Evolutionary conservation across 1,139 yeast species (phyloP).

Genomic region (Blastobotrys persicus): DNA sequence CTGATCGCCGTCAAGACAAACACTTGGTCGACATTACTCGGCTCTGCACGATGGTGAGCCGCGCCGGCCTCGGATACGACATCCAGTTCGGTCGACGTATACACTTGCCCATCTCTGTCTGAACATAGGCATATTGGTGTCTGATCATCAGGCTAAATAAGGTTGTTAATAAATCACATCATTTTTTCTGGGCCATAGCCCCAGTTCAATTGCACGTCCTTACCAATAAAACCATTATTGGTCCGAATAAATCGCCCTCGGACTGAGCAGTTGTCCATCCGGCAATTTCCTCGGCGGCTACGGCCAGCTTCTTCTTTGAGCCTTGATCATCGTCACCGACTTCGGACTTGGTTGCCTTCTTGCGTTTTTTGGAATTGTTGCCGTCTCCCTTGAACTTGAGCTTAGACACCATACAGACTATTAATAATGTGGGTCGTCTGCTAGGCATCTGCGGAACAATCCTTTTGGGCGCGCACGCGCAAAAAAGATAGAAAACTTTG

Average conservation of each 20-base stretch:
- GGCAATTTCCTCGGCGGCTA: conserved; percentile 20
- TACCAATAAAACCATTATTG: conserved; percentile 32
- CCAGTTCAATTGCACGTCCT: conserved; percentile 1
- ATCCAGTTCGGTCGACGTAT: conserved; percentile 28
- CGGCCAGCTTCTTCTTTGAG: conserved; percentile 14
- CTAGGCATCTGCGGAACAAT: too few relatives aligned
- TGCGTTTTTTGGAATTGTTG: conserved; percentile 28
- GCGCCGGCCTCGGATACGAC: conserved; percentile 20
- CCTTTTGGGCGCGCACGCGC: not conserved
- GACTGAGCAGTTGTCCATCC: conserved; percentile 42
- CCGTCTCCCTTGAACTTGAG: conserved; percentile 46
- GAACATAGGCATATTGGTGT: conserved; percentile 28
- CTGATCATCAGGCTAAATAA: conserved; percentile 16
- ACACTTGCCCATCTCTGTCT: conserved; percentile 25
- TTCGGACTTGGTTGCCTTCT: conserved; percentile 22
- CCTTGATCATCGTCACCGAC: conserved; percentile 8
- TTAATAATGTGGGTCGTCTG: too few relatives aligned
- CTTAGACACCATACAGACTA: conserved; percentile 48
- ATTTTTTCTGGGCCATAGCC: too few relatives aligned
- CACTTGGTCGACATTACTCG: conserved; percentile 41
- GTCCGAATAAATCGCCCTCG: conserved; percentile 40
- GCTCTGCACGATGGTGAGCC: conserved; percentile 35
- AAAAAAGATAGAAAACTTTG: too few relatives aligned
- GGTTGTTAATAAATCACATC: too few relatives aligned
- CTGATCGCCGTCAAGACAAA: conserved; percentile 37